These are phyloP conservation scores for Pseudopyricularia cyperi DNA, from an alignment of 2,329 filamentous ascomycete species.

Conservation along the genomic window DNA sequence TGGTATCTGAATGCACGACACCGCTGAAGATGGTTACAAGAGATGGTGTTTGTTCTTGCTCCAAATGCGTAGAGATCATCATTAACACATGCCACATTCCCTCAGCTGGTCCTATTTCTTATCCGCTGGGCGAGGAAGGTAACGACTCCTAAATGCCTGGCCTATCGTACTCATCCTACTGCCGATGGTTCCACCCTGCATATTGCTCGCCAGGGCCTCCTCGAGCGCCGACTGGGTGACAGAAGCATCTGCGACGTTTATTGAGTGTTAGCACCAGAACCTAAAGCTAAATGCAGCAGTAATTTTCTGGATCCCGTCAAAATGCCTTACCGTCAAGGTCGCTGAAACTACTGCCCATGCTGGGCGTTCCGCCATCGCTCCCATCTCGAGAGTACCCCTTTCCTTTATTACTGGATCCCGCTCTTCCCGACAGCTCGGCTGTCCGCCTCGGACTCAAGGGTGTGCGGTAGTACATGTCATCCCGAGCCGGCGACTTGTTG, in stretches of 20 bases:
- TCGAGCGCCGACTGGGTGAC: slow-evolving; percentile 11
- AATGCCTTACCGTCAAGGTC: slow-evolving; percentile 56
- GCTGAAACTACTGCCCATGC: slow-evolving; percentile 77
- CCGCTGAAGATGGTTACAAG: too few relatives aligned
- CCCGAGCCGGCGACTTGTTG: slow-evolving; percentile 14
- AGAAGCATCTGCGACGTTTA: slow-evolving; percentile 5
- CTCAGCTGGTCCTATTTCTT: neutral
- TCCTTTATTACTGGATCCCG: slow-evolving; percentile 31
- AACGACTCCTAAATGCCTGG: slow-evolving; percentile 2
- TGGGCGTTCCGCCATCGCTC: slow-evolving; percentile 54
- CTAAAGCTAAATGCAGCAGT: neutral
- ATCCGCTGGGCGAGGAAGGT: neutral
- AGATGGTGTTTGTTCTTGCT: neutral
- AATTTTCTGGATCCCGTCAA: neutral
- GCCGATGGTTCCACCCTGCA: slow-evolving; percentile 5
- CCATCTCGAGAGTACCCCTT: slow-evolving; percentile 43
- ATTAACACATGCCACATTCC: neutral
- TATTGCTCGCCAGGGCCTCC: slow-evolving; percentile 9
- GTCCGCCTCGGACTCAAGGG: slow-evolving; percentile 47
- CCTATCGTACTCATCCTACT: slow-evolving; percentile 3
- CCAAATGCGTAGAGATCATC: neutral
- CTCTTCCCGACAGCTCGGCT: slow-evolving; percentile 42
- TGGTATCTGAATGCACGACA: too few relatives aligned
- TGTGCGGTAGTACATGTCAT: slow-evolving; percentile 17
- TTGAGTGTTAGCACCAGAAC: neutral